Conservation (phyloP, 305 asterid genomes). For the Fraxinus albicans region DNA sequence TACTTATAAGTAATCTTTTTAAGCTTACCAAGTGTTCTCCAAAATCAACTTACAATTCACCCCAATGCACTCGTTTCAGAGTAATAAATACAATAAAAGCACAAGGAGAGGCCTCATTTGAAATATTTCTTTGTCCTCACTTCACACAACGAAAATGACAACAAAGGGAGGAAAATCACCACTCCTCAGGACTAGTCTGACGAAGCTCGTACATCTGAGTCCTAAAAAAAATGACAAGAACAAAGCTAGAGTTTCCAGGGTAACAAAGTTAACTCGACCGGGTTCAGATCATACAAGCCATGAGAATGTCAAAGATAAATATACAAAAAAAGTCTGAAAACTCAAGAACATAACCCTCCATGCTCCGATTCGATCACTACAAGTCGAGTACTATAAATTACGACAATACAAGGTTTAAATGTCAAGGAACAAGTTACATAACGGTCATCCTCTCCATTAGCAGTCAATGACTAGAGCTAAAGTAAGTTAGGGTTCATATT, state of each 20-base stretch:
- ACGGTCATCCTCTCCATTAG: slow-evolving; percentile 41
- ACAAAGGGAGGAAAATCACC: too few species aligned
- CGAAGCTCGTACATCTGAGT: too few species aligned
- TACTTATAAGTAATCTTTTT: background rate
- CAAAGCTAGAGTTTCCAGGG: background rate
- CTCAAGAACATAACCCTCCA: background rate
- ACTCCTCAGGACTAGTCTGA: too few species aligned
- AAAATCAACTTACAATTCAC: background rate
- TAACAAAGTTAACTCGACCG: background rate
- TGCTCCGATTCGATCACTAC: background rate
- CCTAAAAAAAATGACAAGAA: background rate
- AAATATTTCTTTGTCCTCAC: too few species aligned
- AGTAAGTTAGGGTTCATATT: slow-evolving; percentile 38
- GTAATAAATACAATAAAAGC: too few species aligned
- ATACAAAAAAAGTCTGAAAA: background rate
- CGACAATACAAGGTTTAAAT: background rate
- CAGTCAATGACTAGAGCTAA: slow-evolving; percentile 41
- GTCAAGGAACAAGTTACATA: slow-evolving; percentile 1
- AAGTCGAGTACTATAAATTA: background rate
- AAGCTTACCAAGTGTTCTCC: background rate
- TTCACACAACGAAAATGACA: too few species aligned
- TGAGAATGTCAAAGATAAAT: background rate
- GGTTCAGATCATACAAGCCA: background rate
- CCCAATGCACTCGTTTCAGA: too few species aligned
- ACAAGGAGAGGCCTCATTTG: too few species aligned